Evolutionary conservation across 2,329 filamentous ascomycete species (phyloP).

Genomic region (Camptophora hylomeconis): DNA sequence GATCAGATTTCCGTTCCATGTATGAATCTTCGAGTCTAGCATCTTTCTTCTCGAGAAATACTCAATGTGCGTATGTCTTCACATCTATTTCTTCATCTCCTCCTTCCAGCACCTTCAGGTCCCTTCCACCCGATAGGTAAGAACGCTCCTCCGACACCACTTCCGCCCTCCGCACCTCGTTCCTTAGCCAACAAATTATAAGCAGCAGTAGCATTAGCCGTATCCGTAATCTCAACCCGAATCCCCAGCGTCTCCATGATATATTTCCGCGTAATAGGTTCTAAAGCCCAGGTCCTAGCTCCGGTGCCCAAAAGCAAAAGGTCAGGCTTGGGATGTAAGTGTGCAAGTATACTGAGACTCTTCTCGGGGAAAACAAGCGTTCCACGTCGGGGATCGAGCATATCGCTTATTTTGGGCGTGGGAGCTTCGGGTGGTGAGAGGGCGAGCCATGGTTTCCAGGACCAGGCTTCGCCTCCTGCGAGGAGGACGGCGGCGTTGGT

Average conservation of each 20-base stretch:
- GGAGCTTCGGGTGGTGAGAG: not conserved
- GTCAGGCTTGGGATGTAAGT: conserved; percentile 40
- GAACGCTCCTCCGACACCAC: conserved; percentile 71
- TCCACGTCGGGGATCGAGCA: conserved; percentile 6
- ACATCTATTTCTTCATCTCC: too few species aligned
- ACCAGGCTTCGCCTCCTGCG: conserved; percentile 74
- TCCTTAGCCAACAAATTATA: conserved; percentile 95
- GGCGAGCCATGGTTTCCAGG: conserved; percentile 65
- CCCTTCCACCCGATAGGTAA: conserved; percentile 73
- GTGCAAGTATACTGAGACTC: conserved; percentile 14
- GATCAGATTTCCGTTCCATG: too few species aligned
- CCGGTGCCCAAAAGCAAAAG: conserved; percentile 83
- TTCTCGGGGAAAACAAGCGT: conserved; percentile 8
- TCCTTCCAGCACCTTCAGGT: conserved; percentile 1
- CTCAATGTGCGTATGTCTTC: too few species aligned
- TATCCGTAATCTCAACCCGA: conserved; percentile 78
- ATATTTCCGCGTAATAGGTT: conserved; percentile 56
- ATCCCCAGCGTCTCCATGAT: conserved; percentile 61
- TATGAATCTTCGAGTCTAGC: too few species aligned
- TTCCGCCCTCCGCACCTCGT: conserved; percentile 50
- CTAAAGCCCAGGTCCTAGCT: conserved; percentile 59
- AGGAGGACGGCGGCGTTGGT: conserved; percentile 61
- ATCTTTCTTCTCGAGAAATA: too few species aligned
- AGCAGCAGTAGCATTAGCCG: conserved; percentile 82
- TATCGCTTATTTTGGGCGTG: not conserved